phyloP scores from a whole-genome alignment of 2,329 filamentous ascomycete genomes.

The Torrubiella hemipterigena region DNA sequence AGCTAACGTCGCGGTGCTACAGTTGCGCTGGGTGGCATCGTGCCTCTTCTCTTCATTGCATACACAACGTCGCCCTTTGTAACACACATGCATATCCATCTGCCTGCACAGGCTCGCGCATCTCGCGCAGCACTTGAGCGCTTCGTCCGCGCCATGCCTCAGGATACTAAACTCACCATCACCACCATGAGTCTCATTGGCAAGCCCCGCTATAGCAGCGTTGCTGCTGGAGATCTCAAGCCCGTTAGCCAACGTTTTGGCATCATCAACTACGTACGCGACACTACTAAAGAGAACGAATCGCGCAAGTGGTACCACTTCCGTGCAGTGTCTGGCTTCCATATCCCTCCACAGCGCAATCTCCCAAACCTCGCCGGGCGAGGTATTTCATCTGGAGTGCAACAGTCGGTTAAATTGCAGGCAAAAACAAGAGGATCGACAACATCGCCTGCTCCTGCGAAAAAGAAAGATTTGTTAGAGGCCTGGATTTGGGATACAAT shows the following conservation, averaged over 20 bases:
- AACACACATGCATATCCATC: constrained; percentile 55
- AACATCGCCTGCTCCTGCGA: too few relatives aligned
- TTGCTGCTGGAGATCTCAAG: constrained; percentile 24
- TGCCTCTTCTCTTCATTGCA: constrained; percentile 53
- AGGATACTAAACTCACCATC: constrained; percentile 32
- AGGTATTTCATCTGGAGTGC: too few relatives aligned
- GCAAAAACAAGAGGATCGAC: too few relatives aligned
- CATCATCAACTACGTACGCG: constrained; percentile 27
- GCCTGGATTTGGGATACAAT: constrained; percentile 29
- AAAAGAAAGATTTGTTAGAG: constrained; percentile 18
- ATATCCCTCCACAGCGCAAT: too few relatives aligned
- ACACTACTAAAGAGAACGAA: constrained; percentile 20
- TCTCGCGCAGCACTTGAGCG: constrained; percentile 43
- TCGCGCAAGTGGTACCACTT: constrained; percentile 27
- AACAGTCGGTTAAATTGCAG: too few relatives aligned
- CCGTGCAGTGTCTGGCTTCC: constrained; percentile 24
- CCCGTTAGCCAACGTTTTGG: constrained; percentile 20
- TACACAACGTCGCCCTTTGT: constrained; percentile 61
- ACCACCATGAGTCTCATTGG: constrained; percentile 44
- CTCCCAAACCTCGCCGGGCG: too few relatives aligned
- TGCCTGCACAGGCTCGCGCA: constrained; percentile 53
- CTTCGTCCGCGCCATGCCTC: constrained; percentile 35
- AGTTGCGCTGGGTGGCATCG: constrained; percentile 48
- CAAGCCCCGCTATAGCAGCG: constrained; percentile 37
- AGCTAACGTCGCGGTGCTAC: constrained; percentile 3